Percentiles rank a stretch among this genome's conserved stretches.
Conservation (phyloP, 1,284 basidiomycete genomes). For the Xanthoconium separans region DNA sequence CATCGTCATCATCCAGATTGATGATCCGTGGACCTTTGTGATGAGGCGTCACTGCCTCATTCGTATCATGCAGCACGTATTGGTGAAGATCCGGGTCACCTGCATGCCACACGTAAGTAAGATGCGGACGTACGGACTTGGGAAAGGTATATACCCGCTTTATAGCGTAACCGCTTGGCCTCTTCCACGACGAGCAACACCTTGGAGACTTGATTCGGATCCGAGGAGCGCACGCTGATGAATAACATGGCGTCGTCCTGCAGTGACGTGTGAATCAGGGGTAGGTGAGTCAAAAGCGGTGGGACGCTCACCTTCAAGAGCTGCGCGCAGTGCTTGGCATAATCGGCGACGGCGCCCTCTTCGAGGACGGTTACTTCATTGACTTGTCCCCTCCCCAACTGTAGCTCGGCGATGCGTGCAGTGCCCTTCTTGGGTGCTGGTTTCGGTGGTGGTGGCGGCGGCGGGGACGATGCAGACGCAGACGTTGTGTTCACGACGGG, state of each 20-base stretch:
- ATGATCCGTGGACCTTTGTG: slow-evolving; percentile 68
- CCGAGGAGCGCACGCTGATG: slow-evolving; percentile 65
- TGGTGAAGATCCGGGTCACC: slow-evolving; percentile 72
- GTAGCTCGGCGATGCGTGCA: slow-evolving; percentile 67
- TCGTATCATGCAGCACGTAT: slow-evolving; percentile 71
- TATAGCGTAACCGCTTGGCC: slow-evolving; percentile 70
- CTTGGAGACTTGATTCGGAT: slow-evolving; percentile 68
- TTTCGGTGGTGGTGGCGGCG: slow-evolving; percentile 62
- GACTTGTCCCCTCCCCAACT: slow-evolving; percentile 58
- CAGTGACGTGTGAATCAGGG: not conserved
- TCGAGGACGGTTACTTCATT: slow-evolving; percentile 73
- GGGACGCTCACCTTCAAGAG: slow-evolving; percentile 52
- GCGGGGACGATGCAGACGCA: slow-evolving; percentile 32
- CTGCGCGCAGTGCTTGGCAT: slow-evolving; percentile 64
- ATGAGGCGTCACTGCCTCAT: slow-evolving; percentile 24
- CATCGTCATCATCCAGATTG: slow-evolving; percentile 54
- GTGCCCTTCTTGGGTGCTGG: slow-evolving; percentile 62
- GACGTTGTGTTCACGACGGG: not conserved
- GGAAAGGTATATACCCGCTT: slow-evolving; percentile 53
- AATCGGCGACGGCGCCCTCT: slow-evolving; percentile 64
- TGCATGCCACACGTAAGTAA: slow-evolving; percentile 17
- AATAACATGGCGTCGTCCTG: slow-evolving; percentile 81
- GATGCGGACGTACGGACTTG: not conserved
- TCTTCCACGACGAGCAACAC: slow-evolving; percentile 79
- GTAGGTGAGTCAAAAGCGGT: not conserved